Percentiles rank a stretch among this genome's conserved stretches.
Conservation (phyloP, 2,329 filamentous ascomycete species). For the Calonectria pseudoreteaudii region DNA sequence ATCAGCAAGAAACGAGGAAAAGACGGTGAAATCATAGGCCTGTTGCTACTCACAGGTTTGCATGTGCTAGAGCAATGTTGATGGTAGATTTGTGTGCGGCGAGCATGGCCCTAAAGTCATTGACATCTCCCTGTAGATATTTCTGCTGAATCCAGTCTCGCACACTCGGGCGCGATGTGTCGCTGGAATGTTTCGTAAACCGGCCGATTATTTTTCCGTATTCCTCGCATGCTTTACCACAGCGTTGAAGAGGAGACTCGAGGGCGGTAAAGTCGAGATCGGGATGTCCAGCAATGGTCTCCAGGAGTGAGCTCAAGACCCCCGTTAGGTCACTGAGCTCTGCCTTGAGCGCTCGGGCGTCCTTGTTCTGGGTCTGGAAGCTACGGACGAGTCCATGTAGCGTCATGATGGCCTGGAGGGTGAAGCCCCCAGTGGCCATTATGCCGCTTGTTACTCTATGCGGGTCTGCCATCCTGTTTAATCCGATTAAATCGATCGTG, state of each 20-base stretch:
- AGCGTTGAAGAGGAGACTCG: constrained; percentile 52
- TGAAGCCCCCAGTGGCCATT: constrained; percentile 30
- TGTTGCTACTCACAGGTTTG: constrained; percentile 31
- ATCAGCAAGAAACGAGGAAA: neutral
- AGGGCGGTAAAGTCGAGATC: constrained; percentile 30
- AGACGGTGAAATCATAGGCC: too few relatives aligned
- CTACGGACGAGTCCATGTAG: constrained; percentile 30
- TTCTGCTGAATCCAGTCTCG: constrained; percentile 57
- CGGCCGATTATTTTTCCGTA: constrained; percentile 51
- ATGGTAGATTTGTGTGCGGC: constrained; percentile 53
- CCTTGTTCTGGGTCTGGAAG: constrained; percentile 33
- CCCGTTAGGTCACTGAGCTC: constrained; percentile 54
- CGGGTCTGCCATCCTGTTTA: constrained; percentile 28
- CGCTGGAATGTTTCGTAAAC: constrained; percentile 50
- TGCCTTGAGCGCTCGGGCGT: constrained; percentile 53
- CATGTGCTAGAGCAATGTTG: constrained; percentile 36
- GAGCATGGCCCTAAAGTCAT: constrained; percentile 53
- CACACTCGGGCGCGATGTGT: constrained; percentile 51
- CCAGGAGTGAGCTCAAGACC: constrained; percentile 50
- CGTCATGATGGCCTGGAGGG: constrained; percentile 33
- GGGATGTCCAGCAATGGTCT: constrained; percentile 32
- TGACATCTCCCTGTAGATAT: constrained; percentile 58
- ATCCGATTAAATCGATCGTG: neutral
- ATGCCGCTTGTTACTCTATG: constrained; percentile 31
- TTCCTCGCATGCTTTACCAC: constrained; percentile 56